phyloP scores from a whole-genome alignment of 495 filamentous ascomycete genomes.

The Penicillium paxilli region DNA sequence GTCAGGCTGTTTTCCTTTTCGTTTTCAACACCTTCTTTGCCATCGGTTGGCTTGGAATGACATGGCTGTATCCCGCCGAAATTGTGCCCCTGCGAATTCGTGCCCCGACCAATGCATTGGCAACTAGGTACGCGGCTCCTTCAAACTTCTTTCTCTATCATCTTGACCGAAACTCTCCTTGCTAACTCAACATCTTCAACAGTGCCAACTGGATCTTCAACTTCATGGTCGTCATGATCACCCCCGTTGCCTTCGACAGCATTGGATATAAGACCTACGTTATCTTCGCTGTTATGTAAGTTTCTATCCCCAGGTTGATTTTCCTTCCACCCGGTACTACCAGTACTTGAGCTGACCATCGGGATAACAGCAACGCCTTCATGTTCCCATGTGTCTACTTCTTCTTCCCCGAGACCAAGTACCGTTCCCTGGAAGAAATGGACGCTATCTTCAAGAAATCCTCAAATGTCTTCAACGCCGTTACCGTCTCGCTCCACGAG shows the following conservation, averaged over 20 bases:
- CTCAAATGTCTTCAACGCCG: slow-evolving; percentile 53
- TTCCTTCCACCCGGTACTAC: not conserved
- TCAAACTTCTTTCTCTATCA: not conserved
- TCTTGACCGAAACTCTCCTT: not conserved
- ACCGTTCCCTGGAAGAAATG: slow-evolving; percentile 71
- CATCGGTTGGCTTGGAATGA: slow-evolving; percentile 71
- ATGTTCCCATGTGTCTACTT: slow-evolving; percentile 48
- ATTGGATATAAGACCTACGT: slow-evolving; percentile 69
- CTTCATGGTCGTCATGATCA: slow-evolving; percentile 62
- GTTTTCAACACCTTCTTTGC: slow-evolving; percentile 72
- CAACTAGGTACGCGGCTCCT: slow-evolving; percentile 8
- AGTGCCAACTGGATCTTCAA: slow-evolving; percentile 31
- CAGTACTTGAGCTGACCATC: slow-evolving; percentile 7
- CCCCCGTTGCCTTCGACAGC: slow-evolving; percentile 60
- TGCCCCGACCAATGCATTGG: slow-evolving; percentile 22
- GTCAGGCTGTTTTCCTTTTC: slow-evolving; percentile 50
- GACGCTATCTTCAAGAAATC: slow-evolving; percentile 70
- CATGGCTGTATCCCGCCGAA: slow-evolving; percentile 69
- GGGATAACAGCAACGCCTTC: slow-evolving; percentile 24
- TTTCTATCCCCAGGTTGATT: not conserved
- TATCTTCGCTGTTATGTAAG: slow-evolving; percentile 53
- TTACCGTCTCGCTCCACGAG: slow-evolving; percentile 55
- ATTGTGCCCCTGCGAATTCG: slow-evolving; percentile 44
- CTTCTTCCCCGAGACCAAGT: slow-evolving; percentile 72
- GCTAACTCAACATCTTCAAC: not conserved